phyloP scores from a whole-genome alignment of 371 early-diverging fungal species.

The Capillidium rhysosporum region DNA sequence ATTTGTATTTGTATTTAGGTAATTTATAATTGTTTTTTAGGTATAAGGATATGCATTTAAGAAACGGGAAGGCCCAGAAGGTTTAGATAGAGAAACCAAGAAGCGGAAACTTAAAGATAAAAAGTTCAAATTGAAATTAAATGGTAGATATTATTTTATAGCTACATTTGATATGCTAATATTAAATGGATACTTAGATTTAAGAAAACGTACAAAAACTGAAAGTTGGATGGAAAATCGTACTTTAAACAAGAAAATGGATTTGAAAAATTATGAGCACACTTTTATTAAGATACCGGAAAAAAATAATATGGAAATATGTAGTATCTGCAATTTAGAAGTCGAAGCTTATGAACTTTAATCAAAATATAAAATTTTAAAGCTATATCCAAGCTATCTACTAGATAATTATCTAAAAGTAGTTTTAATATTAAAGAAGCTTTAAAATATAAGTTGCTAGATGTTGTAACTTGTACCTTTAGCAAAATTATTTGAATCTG shows the following conservation, averaged over 20 bases:
- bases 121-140: constrained; percentile 58
- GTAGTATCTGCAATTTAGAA: neutral
- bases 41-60: constrained; percentile 80
- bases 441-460: no score
- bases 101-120: constrained; percentile 65
- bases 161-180: neutral
- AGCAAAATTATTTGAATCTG: no score
- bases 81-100: constrained; percentile 62
- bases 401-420: no score
- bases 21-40: constrained; percentile 13
- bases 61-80: constrained; percentile 80
- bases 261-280: neutral
- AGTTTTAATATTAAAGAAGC: no score
- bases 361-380: no score
- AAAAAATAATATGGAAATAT: neutral
- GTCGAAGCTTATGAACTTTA: neutral
- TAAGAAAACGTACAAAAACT: constrained; percentile 2
- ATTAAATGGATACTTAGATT: neutral
- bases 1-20: neutral
- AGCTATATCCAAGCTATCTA: no score
- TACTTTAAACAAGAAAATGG: neutral
- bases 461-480: no score
- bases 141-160: constrained; percentile 14
- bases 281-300: neutral
- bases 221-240: constrained; percentile 1